Evolutionary conservation across 352 stramenopile species (phyloP), one percentile per base, ranked within the genome.

Genomic region (Globisporangium solare): DNA sequence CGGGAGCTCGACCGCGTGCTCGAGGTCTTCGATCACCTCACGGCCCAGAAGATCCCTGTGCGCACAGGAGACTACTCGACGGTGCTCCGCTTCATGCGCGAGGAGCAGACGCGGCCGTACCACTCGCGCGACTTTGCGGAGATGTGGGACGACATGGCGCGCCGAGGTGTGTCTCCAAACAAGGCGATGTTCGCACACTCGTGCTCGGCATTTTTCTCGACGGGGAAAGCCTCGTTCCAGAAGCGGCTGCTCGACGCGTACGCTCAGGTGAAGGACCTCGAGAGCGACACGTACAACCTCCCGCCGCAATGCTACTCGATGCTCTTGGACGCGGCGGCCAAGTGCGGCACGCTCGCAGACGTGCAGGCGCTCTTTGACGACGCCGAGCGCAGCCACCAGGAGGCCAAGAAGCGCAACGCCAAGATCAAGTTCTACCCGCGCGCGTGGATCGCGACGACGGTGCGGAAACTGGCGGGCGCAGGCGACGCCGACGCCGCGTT

Each of bases 41-140:
- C 74, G 15, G 60, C 60, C 2, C 35, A 63, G 41, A 64, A 62
- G 39, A 69, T 85, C 40, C 56, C 47, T 10, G n/a, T 79, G 22
- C 56, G 68, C 50, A 45, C 53, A 37, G 56, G 51, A 3, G 63
- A 83, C 49, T 86, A 83, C 49, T 54, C 70, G 12, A 64, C 55
- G 0, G 49, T 88, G 6, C 68, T 83, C 39, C 62, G 59, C 20
- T 43, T 60, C 41, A 88, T 88, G 73, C 61, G 64, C 47, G 71
- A 73, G 37, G 47, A 64, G 13, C 46, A 40, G 20, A 12, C 31
- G 22, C 12, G 6, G 18, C 56, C 0, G 39, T 83, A 72, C 61
- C 56, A 51, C 21, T 62, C 45, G 0, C 51, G 66, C 17, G 72
- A 79, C 20, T 77, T 85, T 45, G 69, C 71, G 17, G 18, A 46